These are phyloP conservation scores for Ogataea thermomethanolica DNA, from an alignment of 805 yeast genomes.

Conservation along the genomic window DNA sequence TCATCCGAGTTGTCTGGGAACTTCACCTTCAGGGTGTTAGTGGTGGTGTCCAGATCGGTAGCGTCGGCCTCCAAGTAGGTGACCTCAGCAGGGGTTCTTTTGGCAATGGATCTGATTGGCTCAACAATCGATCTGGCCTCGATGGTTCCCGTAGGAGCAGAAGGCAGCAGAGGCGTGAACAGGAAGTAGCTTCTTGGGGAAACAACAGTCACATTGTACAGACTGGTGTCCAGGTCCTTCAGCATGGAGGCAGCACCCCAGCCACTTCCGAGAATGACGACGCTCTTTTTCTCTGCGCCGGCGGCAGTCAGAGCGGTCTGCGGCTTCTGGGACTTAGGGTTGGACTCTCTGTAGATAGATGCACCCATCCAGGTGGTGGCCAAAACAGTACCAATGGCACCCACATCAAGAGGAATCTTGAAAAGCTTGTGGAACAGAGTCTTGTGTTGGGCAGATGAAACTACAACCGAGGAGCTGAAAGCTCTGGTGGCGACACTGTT, in stretches of 20 bases:
- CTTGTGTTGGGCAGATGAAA: constrained; percentile 20
- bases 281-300: constrained; percentile 43
- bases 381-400: constrained; percentile 26
- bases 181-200: constrained; percentile 55
- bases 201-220: constrained; percentile 51
- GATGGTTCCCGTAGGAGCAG: constrained; percentile 54
- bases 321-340: constrained; percentile 42
- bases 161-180: constrained; percentile 53
- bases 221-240: constrained; percentile 50
- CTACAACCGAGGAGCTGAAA: constrained; percentile 20
- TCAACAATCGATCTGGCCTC: constrained; percentile 51
- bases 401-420: constrained; percentile 27
- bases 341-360: constrained; percentile 37
- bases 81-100: constrained; percentile 48
- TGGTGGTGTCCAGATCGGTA: constrained; percentile 45
- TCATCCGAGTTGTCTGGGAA: constrained; percentile 40
- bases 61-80: constrained; percentile 55
- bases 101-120: constrained; percentile 51
- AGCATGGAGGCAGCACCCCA: constrained; percentile 54
- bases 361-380: constrained; percentile 37
- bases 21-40: constrained; percentile 43
- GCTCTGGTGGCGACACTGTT: constrained; percentile 17
- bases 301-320: constrained; percentile 42
- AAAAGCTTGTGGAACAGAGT: constrained; percentile 23
- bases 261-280: constrained; percentile 48